Conservation (phyloP, 1,284 basidiomycete genomes). For the Irpex sp. region DNA sequence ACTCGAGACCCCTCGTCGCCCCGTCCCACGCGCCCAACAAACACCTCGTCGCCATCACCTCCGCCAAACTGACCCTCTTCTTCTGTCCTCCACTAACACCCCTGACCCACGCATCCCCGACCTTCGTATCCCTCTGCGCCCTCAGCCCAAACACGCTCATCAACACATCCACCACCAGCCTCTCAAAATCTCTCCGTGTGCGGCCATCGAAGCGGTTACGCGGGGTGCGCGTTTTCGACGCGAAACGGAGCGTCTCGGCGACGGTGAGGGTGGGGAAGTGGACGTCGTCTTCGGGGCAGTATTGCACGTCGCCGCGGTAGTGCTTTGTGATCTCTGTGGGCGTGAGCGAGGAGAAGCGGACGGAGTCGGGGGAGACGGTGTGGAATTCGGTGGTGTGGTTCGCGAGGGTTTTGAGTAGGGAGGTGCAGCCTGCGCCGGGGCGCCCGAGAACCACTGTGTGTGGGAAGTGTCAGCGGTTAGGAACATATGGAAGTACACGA, state of each 20-base stretch:
- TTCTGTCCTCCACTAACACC: constrained; percentile 84
- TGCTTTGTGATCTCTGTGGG: constrained; percentile 47
- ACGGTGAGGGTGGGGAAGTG: constrained; percentile 79
- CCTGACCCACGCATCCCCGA: constrained; percentile 73
- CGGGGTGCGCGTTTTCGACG: constrained; percentile 60
- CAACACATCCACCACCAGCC: constrained; percentile 48
- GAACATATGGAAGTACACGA: no score
- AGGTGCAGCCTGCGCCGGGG: constrained; percentile 70
- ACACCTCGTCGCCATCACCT: constrained; percentile 58
- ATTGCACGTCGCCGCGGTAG: constrained; percentile 66
- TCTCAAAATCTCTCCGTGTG: constrained; percentile 45
- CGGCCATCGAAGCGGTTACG: constrained; percentile 39
- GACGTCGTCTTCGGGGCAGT: constrained; percentile 69
- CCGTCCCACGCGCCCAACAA: constrained; percentile 60
- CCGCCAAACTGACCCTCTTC: constrained; percentile 76
- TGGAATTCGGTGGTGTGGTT: constrained; percentile 65
- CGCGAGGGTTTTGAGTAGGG: constrained; percentile 70
- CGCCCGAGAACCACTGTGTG: constrained; percentile 55
- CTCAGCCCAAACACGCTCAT: constrained; percentile 70
- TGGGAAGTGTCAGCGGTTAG: no score
- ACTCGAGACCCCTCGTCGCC: constrained; percentile 30
- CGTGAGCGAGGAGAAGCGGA: constrained; percentile 66
- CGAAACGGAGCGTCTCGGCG: constrained; percentile 60
- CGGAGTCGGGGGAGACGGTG: constrained; percentile 50
- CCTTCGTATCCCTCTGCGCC: constrained; percentile 56